These are phyloP conservation scores for Irpex lacteus DNA, from an alignment of 1,284 basidiomycete genomes.

Conservation along the genomic window DNA sequence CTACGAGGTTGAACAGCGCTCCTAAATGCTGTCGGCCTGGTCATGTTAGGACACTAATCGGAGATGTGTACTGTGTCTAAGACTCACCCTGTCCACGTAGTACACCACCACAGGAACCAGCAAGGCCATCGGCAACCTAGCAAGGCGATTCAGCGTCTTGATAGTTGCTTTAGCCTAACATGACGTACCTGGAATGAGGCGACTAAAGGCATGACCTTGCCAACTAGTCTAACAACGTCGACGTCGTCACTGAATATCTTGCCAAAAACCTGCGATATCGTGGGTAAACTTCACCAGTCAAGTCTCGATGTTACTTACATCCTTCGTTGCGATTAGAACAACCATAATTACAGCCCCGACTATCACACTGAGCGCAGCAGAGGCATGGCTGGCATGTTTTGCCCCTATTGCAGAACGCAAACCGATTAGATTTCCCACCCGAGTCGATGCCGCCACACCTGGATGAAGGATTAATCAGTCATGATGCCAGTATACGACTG, in stretches of 20 bases:
- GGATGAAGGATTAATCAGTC: background rate
- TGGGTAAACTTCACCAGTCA: background rate
- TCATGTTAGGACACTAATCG: background rate
- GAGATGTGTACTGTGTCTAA: slow-evolving; percentile 2
- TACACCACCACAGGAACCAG: slow-evolving; percentile 70
- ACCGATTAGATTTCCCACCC: slow-evolving; percentile 74
- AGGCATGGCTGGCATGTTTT: slow-evolving; percentile 58
- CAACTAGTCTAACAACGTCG: slow-evolving; percentile 60
- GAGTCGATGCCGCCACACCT: slow-evolving; percentile 67
- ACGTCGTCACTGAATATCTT: slow-evolving; percentile 69
- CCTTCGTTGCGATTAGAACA: slow-evolving; percentile 51
- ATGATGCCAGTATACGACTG: no score
- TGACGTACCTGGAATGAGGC: slow-evolving; percentile 69
- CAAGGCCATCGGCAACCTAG: slow-evolving; percentile 66
- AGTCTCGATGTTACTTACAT: slow-evolving; percentile 35
- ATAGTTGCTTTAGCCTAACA: background rate
- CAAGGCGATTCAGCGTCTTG: slow-evolving; percentile 1
- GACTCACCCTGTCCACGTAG: slow-evolving; percentile 61
- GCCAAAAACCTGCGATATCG: slow-evolving; percentile 48
- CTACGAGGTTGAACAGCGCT: slow-evolving; percentile 71
- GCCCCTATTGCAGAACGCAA: slow-evolving; percentile 51
- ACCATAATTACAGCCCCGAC: slow-evolving; percentile 59
- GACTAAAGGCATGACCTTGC: slow-evolving; percentile 73
- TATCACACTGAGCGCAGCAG: slow-evolving; percentile 61
- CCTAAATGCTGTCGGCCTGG: slow-evolving; percentile 72